phyloP scores from a whole-genome alignment of 2,329 filamentous ascomycete species.

The Neocucurbitaria cava region DNA sequence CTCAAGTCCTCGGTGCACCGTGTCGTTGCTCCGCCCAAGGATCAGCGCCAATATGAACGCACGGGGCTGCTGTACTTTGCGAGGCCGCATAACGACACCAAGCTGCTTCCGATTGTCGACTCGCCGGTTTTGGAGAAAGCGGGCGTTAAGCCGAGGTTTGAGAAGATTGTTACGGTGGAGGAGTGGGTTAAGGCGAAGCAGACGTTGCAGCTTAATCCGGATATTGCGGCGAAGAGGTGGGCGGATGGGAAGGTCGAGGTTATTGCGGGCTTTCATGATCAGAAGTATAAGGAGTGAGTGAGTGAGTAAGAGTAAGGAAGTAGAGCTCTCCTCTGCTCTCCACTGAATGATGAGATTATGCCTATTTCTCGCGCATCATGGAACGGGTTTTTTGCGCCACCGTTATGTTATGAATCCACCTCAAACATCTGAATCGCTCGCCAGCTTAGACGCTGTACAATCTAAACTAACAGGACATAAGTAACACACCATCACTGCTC shows the following conservation, averaged over 20 bases:
- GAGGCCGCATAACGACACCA: slow-evolving; percentile 49
- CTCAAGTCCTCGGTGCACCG: slow-evolving; percentile 59
- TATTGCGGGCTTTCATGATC: slow-evolving; percentile 23
- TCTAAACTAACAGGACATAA: no score
- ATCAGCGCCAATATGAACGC: slow-evolving; percentile 58
- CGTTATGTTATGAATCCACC: no score
- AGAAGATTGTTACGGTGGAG: slow-evolving; percentile 52
- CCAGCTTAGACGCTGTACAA: no score
- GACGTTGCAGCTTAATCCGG: slow-evolving; percentile 31
- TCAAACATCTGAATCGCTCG: no score
- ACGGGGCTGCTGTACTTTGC: slow-evolving; percentile 62
- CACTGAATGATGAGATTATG: no score
- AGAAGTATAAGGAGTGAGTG: slow-evolving; percentile 1
- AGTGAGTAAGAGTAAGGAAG: no score
- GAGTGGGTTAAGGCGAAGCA: slow-evolving; percentile 36
- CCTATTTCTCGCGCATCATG: no score
- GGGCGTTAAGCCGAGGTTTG: slow-evolving; percentile 46
- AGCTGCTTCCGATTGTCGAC: slow-evolving; percentile 49
- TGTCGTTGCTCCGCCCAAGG: slow-evolving; percentile 57
- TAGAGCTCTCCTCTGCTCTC: no score
- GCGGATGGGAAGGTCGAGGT: slow-evolving; percentile 36
- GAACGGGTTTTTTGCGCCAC: no score
- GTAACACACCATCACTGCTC: no score
- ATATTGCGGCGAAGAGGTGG: slow-evolving; percentile 31
- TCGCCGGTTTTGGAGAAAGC: slow-evolving; percentile 44